Evolutionary conservation across 2,329 filamentous ascomycete genomes (phyloP).

Genomic region (Aureobasidium leucospermi): DNA sequence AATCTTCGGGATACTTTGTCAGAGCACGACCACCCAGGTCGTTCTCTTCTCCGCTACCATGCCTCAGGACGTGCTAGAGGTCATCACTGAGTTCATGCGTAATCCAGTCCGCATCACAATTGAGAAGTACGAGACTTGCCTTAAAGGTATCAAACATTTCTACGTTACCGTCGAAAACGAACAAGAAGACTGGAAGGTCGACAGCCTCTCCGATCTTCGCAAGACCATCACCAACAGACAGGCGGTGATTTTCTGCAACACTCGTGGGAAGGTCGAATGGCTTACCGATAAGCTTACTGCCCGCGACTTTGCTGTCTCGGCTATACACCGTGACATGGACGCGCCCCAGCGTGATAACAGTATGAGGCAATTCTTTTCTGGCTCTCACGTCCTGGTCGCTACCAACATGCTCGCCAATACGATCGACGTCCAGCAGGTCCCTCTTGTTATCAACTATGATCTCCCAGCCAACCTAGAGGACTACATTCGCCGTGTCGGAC

Average conservation of each 20-base stretch:
- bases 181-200: constrained; percentile 98
- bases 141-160: constrained; percentile 99
- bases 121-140: constrained; percentile 99
- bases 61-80: constrained; percentile 97
- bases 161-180: constrained; percentile 92
- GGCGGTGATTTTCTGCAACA: constrained; percentile 99
- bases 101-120: constrained; percentile 97
- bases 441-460: constrained; percentile 99
- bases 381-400: constrained; percentile 96
- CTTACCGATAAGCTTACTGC: constrained; percentile 98
- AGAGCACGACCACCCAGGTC: constrained; percentile 77
- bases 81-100: constrained; percentile 99
- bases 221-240: constrained; percentile 99
- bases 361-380: constrained; percentile 99
- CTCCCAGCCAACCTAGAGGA: constrained; percentile 98
- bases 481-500: constrained; percentile 99
- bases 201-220: constrained; percentile 97
- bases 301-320: constrained; percentile 97
- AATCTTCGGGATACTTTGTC: constrained; percentile 97
- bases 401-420: constrained; percentile 96
- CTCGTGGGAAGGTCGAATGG: constrained; percentile 99
- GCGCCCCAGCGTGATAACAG: constrained; percentile 96
- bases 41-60: constrained; percentile 97
- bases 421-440: constrained; percentile 99
- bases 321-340: constrained; percentile 99